These are phyloP conservation scores for Salix purpurea DNA, from an alignment of 345 rosid genomes.

Conservation along the genomic window DNA sequence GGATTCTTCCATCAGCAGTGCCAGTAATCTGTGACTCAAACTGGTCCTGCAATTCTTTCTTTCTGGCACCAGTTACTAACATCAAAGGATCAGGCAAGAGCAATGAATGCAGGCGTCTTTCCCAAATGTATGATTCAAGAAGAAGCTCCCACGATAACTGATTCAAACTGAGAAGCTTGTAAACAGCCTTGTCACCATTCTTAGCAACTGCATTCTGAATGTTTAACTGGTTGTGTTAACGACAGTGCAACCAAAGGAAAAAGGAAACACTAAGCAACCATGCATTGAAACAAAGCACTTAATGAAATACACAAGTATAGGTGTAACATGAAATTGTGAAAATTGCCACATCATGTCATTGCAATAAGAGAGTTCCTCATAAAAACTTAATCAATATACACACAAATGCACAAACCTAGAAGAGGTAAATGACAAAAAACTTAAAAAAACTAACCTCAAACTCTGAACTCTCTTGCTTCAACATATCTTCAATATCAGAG, in stretches of 20 bases:
- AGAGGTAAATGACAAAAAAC: neutral
- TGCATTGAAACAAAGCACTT: neutral
- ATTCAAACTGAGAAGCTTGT: slow-evolving; percentile 58
- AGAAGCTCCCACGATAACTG: slow-evolving; percentile 71
- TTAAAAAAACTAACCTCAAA: slow-evolving; percentile 59
- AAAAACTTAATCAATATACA: neutral
- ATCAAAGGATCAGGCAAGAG: slow-evolving; percentile 43
- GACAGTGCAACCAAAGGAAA: neutral
- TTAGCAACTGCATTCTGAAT: slow-evolving; percentile 36
- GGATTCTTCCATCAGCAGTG: slow-evolving; percentile 14
- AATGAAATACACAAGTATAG: neutral
- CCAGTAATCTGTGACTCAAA: slow-evolving; percentile 20
- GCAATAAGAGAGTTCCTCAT: neutral
- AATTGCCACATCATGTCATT: neutral
- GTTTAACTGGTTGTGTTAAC: slow-evolving; percentile 37
- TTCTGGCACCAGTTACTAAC: slow-evolving; percentile 29
- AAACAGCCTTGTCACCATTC: slow-evolving; percentile 40
- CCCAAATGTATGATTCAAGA: slow-evolving; percentile 75
- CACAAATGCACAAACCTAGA: neutral
- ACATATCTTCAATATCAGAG: slow-evolving; percentile 56
- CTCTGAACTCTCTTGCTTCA: slow-evolving; percentile 48
- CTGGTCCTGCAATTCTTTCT: slow-evolving; percentile 28
- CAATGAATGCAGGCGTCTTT: slow-evolving; percentile 62
- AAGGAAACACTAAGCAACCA: slow-evolving; percentile 5
- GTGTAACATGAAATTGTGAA: neutral